Evolutionary conservation across 129 eudicot genomes (phyloP).

Genomic region (Centella asiatica): DNA sequence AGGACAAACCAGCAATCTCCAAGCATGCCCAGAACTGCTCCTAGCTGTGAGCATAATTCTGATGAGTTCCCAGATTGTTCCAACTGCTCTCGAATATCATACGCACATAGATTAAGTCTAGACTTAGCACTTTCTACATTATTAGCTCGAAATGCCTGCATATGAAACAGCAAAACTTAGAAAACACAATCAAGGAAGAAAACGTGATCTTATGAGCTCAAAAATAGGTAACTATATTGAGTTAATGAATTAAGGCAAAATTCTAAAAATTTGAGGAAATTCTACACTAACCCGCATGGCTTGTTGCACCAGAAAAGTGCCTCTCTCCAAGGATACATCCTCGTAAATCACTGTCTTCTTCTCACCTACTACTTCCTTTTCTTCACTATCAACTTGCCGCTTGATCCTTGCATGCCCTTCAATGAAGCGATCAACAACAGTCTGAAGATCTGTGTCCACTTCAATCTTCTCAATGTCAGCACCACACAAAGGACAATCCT

Average conservation of each 20-base stretch:
- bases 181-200: slow-evolving; percentile 1
- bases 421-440: slow-evolving; percentile 82
- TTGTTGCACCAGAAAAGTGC: slow-evolving; percentile 90
- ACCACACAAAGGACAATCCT: slow-evolving; percentile 93
- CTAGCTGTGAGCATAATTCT: slow-evolving; percentile 86
- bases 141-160: slow-evolving; percentile 91
- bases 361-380: slow-evolving; percentile 46
- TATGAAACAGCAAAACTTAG: slow-evolving; percentile 14
- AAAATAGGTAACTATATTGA: too few relatives aligned
- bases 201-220: too few relatives aligned
- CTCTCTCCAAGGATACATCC: slow-evolving; percentile 93
- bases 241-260: too few relatives aligned
- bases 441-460: slow-evolving; percentile 71
- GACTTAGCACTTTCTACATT: slow-evolving; percentile 96
- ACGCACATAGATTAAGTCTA: slow-evolving; percentile 71
- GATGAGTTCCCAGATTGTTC: slow-evolving; percentile 61
- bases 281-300: slow-evolving; percentile 80
- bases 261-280: neutral
- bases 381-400: slow-evolving; percentile 50
- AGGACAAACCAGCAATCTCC: slow-evolving; percentile 87
- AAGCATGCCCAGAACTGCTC: slow-evolving; percentile 92
- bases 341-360: slow-evolving; percentile 73
- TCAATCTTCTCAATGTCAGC: slow-evolving; percentile 92
- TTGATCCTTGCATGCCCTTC: slow-evolving; percentile 97
- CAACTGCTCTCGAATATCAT: slow-evolving; percentile 77